phyloP scores from a whole-genome alignment of 139 green algal species.

The Gonium pectorale region DNA sequence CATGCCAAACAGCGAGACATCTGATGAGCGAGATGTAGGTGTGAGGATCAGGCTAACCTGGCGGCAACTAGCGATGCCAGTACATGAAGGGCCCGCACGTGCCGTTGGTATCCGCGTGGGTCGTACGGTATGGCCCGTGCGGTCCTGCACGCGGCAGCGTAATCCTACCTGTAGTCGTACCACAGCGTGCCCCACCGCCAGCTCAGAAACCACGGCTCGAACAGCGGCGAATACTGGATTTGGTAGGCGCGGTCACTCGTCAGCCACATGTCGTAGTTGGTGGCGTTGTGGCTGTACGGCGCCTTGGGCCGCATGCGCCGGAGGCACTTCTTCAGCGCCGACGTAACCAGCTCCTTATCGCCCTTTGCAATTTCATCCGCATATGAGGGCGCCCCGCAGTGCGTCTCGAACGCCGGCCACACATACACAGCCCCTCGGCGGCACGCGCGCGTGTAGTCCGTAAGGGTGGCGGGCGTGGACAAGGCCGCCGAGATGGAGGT shows the following conservation, averaged over 20 bases:
- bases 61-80: too few relatives aligned
- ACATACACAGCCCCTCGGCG: slow-evolving; percentile 1
- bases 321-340: slow-evolving; percentile 19
- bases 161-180: slow-evolving; percentile 40
- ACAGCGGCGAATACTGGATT: neutral
- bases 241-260: neutral
- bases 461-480: neutral
- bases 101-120: too few relatives aligned
- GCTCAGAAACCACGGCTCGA: slow-evolving; percentile 44
- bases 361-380: neutral
- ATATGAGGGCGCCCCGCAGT: neutral
- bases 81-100: too few relatives aligned
- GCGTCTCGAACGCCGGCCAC: slow-evolving; percentile 32
- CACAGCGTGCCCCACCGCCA: slow-evolving; percentile 39
- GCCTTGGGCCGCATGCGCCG: slow-evolving; percentile 28
- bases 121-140: neutral
- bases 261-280: slow-evolving; percentile 7
- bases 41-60: too few relatives aligned
- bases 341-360: neutral
- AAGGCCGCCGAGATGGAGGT: neutral
- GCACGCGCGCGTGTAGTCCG: neutral
- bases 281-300: slow-evolving; percentile 35
- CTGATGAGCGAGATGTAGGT: too few relatives aligned
- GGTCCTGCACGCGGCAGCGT: neutral
- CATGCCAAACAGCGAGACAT: too few relatives aligned